Conservation (phyloP, 2,329 filamentous ascomycete genomes). For the Curvularia verruculosa region DNA sequence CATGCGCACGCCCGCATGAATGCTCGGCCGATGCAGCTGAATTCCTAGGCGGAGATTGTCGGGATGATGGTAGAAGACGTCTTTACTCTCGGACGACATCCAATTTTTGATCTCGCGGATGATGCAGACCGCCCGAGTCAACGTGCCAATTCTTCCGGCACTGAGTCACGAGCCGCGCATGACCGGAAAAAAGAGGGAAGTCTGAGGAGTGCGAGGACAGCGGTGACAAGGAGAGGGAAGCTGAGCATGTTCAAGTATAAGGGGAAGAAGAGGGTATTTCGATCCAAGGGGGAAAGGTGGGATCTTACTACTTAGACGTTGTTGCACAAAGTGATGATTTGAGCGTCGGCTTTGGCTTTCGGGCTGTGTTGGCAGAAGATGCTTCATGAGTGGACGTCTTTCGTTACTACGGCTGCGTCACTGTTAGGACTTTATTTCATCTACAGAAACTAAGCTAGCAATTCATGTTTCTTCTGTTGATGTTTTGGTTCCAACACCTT, state of each 20-base stretch:
- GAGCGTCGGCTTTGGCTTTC: neutral
- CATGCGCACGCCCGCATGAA: neutral
- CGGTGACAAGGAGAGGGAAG: constrained; percentile 49
- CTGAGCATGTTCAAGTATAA: neutral
- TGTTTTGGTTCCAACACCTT: too few relatives aligned
- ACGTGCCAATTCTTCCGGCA: neutral
- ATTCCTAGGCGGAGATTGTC: constrained; percentile 1
- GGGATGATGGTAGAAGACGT: constrained; percentile 3
- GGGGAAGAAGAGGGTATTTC: neutral
- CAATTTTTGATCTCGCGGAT: constrained; percentile 49
- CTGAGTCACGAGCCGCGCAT: constrained; percentile 50
- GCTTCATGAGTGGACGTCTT: neutral
- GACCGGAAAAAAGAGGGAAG: constrained; percentile 74
- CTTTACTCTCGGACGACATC: neutral
- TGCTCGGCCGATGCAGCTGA: neutral
- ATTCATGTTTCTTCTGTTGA: neutral
- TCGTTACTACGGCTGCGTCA: neutral
- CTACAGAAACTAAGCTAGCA: neutral
- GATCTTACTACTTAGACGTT: neutral
- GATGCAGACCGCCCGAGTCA: neutral
- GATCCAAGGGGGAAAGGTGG: neutral
- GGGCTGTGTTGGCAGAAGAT: neutral
- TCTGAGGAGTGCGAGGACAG: too few relatives aligned
- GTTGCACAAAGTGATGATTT: neutral
- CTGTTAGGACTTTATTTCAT: too few relatives aligned